phyloP scores from a whole-genome alignment of 2,329 filamentous ascomycete genomes.

The Diaporthe velutina region DNA sequence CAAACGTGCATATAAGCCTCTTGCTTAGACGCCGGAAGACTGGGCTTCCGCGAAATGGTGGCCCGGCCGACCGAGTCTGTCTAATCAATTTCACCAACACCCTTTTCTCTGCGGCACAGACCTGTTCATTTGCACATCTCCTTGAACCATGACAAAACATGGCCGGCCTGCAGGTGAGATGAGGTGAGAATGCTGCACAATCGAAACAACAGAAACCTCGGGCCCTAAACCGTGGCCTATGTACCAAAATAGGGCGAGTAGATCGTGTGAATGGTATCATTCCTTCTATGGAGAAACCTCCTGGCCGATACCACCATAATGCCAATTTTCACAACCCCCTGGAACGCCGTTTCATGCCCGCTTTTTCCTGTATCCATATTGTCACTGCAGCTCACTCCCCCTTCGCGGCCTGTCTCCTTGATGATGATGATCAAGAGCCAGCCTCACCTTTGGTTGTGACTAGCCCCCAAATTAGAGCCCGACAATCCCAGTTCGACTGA shows the following conservation, averaged over 20 bases:
- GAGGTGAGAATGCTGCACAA: background rate
- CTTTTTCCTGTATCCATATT: constrained; percentile 11
- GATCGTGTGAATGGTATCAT: constrained; percentile 24
- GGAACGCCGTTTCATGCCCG: constrained; percentile 29
- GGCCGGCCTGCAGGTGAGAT: background rate
- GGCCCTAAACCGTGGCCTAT: too few relatives aligned
- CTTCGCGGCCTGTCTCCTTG: background rate
- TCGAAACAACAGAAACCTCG: background rate
- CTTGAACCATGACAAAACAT: background rate
- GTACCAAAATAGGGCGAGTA: background rate
- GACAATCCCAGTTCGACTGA: background rate
- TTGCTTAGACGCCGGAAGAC: background rate
- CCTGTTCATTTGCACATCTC: background rate
- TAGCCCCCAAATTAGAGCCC: background rate
- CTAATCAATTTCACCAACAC: background rate
- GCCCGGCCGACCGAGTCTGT: background rate
- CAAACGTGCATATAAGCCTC: background rate
- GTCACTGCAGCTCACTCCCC: background rate
- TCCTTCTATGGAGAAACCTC: constrained; percentile 25
- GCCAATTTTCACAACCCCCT: constrained; percentile 8
- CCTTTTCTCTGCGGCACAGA: background rate
- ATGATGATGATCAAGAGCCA: background rate
- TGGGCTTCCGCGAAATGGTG: constrained; percentile 6
- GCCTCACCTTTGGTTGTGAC: background rate
- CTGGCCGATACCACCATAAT: constrained; percentile 19